Evolutionary conservation across 108 stramenopile species (phyloP).

Genomic region (Halocafeteria seosinensis): DNA sequence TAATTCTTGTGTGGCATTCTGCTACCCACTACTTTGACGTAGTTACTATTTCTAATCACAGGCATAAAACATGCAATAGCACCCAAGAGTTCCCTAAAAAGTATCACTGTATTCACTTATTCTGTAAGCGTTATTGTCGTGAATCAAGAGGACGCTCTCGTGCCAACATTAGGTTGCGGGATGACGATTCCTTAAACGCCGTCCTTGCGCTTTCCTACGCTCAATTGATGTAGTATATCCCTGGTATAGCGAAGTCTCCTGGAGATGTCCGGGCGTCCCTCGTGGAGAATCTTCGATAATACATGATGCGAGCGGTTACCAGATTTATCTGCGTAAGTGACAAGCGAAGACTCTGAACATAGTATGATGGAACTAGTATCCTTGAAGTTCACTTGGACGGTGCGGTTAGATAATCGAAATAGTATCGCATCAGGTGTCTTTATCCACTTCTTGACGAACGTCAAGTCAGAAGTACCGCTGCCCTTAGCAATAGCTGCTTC

Average conservation of each 20-base stretch:
- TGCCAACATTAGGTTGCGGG: no score
- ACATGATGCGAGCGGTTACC: slow-evolving; percentile 46
- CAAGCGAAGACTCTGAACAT: slow-evolving; percentile 52
- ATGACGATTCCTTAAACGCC: no score
- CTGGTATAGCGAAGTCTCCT: slow-evolving; percentile 76
- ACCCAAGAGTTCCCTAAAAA: no score
- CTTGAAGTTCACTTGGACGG: slow-evolving; percentile 81
- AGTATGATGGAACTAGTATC: slow-evolving; percentile 75
- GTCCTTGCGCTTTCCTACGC: background rate
- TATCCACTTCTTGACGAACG: slow-evolving; percentile 87
- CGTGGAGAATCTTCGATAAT: slow-evolving; percentile 47
- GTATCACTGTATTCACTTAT: no score
- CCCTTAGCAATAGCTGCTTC: background rate
- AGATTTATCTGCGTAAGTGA: slow-evolving; percentile 68
- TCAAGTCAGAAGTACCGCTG: background rate
- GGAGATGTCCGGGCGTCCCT: slow-evolving; percentile 48
- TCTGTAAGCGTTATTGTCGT: no score
- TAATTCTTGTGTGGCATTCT: no score
- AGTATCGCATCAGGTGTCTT: slow-evolving; percentile 85
- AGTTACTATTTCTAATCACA: no score
- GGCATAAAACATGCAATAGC: no score
- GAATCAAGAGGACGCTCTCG: no score
- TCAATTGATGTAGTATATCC: slow-evolving; percentile 66
- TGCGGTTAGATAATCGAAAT: slow-evolving; percentile 82
- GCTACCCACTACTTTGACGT: no score